These are phyloP conservation scores for Coniochaeta sp. DNA, from an alignment of 2,329 filamentous ascomycete species.

Conservation along the genomic window DNA sequence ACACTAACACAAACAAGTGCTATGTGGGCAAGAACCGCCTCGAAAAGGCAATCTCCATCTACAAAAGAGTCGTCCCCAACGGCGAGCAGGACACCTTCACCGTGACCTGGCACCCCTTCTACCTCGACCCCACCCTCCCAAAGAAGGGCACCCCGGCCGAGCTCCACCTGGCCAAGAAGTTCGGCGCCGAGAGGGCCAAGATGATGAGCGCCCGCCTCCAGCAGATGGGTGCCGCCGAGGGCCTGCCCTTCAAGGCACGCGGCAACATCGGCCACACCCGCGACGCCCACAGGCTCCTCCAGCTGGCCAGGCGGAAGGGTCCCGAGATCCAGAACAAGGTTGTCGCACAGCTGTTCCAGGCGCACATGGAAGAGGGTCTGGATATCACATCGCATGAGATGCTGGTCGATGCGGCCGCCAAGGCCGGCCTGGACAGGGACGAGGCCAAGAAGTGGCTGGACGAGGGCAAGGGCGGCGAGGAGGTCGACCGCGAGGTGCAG, in stretches of 20 bases:
- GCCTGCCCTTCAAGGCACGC: slow-evolving; percentile 65
- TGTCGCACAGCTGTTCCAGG: slow-evolving; percentile 54
- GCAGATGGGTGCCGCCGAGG: slow-evolving; percentile 55
- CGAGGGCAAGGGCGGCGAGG: slow-evolving; percentile 43
- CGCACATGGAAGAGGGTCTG: slow-evolving; percentile 57
- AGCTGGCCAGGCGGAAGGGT: slow-evolving; percentile 51
- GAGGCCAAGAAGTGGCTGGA: slow-evolving; percentile 48
- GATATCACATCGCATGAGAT: slow-evolving; percentile 53
- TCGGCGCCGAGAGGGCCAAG: slow-evolving; percentile 50
- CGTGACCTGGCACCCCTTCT: slow-evolving; percentile 71
- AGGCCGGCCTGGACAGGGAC: slow-evolving; percentile 42
- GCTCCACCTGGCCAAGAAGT: slow-evolving; percentile 52
- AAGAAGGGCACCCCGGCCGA: slow-evolving; percentile 33
- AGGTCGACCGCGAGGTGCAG: slow-evolving; percentile 49
- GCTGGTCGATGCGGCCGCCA: slow-evolving; percentile 42
- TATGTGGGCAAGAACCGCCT: slow-evolving; percentile 75
- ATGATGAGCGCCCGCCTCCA: slow-evolving; percentile 23
- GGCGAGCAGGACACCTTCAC: slow-evolving; percentile 59
- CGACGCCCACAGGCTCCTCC: slow-evolving; percentile 70
- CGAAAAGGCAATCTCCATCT: slow-evolving; percentile 60
- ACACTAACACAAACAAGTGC: slow-evolving; percentile 41
- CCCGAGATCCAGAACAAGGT: slow-evolving; percentile 49
- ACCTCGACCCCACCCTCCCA: slow-evolving; percentile 62
- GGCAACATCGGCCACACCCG: slow-evolving; percentile 70
- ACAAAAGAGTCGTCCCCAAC: slow-evolving; percentile 53